Conservation (phyloP, 768 basidiomycete species). For the Auriscalpium microsporum region DNA sequence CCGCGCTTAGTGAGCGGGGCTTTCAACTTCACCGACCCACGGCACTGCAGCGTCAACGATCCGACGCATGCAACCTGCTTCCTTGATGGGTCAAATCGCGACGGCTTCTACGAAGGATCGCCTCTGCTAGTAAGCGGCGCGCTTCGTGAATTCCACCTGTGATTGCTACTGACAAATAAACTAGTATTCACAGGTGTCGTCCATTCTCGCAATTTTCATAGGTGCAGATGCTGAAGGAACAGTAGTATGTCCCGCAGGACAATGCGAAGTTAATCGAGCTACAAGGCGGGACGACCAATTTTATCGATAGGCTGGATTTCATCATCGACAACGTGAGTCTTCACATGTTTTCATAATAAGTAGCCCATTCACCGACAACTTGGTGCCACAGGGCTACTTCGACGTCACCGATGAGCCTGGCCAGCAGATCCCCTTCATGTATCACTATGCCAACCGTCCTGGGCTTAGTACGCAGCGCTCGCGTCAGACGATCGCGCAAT, state of each 20-base stretch:
- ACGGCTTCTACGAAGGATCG: slow-evolving; percentile 61
- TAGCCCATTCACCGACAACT: background rate
- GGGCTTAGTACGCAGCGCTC: slow-evolving; percentile 50
- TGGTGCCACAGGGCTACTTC: slow-evolving; percentile 39
- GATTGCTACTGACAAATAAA: too few relatives aligned
- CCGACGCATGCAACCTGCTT: slow-evolving; percentile 51
- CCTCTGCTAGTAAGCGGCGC: slow-evolving; percentile 43
- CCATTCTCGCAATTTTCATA: background rate
- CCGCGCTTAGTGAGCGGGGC: slow-evolving; percentile 47
- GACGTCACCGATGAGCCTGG: slow-evolving; percentile 59
- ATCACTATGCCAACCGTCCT: slow-evolving; percentile 56
- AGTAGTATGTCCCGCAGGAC: slow-evolving; percentile 57
- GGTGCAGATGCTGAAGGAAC: background rate
- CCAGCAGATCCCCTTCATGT: slow-evolving; percentile 64
- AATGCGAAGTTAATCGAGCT: slow-evolving; percentile 52
- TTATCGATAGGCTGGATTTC: slow-evolving; percentile 47
- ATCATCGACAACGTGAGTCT: slow-evolving; percentile 42
- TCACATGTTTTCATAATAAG: background rate
- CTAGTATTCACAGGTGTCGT: too few relatives aligned
- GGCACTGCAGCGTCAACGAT: slow-evolving; percentile 59
- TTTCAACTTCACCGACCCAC: slow-evolving; percentile 57
- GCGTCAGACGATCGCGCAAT: slow-evolving; percentile 44
- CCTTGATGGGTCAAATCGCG: slow-evolving; percentile 43
- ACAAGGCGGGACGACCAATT: slow-evolving; percentile 48
- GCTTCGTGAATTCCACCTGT: too few relatives aligned